Conservation (phyloP, 495 filamentous ascomycete species). For the Aspergillus homomorphus region DNA sequence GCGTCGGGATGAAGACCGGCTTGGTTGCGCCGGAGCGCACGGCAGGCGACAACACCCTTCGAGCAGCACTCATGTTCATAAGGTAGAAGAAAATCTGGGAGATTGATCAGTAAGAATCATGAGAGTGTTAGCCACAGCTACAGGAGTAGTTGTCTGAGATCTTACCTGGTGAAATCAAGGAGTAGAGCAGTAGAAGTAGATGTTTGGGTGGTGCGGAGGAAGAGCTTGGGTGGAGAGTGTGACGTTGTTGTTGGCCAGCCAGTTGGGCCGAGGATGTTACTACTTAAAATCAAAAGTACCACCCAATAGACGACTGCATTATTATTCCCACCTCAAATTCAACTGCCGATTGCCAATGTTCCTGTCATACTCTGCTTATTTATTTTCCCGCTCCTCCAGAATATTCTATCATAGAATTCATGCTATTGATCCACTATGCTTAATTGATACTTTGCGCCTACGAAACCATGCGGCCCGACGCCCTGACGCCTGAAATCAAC, state of each 20-base stretch:
- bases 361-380: not conserved
- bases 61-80: constrained; percentile 25
- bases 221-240: constrained; percentile 21
- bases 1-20: constrained; percentile 20
- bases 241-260: constrained; percentile 29
- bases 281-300: constrained; percentile 19
- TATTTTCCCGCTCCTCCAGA: not conserved
- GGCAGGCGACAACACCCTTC: constrained; percentile 22
- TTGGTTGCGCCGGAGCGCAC: constrained; percentile 28
- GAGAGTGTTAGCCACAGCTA: not conserved
- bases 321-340: not conserved
- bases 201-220: constrained; percentile 13
- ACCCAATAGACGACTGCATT: not conserved
- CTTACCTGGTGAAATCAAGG: too few relatives aligned
- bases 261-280: constrained; percentile 19
- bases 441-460: not conserved
- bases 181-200: constrained; percentile 12
- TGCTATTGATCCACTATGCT: not conserved
- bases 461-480: not conserved
- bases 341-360: not conserved
- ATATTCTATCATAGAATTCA: not conserved
- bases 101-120: constrained; percentile 8
- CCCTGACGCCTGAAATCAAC: constrained; percentile 1
- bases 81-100: constrained; percentile 2
- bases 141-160: not conserved